Base-by-base conservation (phyloP, 176 grass and related monocot genomes). In the Rhipidocladum racemiflorum region DNA sequence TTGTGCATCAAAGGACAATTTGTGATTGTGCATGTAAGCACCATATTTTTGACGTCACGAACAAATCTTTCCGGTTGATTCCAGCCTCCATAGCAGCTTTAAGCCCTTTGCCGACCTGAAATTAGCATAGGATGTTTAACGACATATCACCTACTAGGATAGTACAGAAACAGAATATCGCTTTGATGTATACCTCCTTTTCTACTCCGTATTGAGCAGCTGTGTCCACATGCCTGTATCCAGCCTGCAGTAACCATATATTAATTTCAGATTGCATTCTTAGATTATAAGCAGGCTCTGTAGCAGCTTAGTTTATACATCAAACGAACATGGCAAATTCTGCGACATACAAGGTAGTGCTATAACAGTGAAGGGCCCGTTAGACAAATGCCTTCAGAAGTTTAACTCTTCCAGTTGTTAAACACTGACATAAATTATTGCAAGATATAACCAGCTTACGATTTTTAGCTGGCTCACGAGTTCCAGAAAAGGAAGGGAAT, bases 221-320 rank as follows among this genome's bases (percentile, higher is more conserved):
- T 32, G 94, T 97, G 50, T 97, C 94, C 28, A 93, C 86, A 49
- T 97, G 88, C 81, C 86, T 93, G 78, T 97, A 97, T 76, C 94
- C 94, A 80, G 88, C 94, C 94, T 93, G 91, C 75, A 65, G 28
- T 68, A 60, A 70, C 13, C 39, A 81, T 0, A 21, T 14, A 65
- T 61, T 39, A 39, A 39, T 39, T 39, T 61, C 38, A 80, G 13
- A 32, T 67, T 77, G 54, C 36, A 43, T 49, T 49, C n/a, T 43
- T 89, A 18, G 27, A 80, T 44, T 27, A 40, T 51, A 76, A 65
- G 18, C 11, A 42, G 21, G 38, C 24, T 55, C 39, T 40, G 39
- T 49, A 49, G 15, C 46, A 49, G 46, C 46, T 69, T 48, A 77
- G 43, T 36, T 68, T 70, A 30, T 7, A 54, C 13, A 29, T 34